Base-by-base conservation (phyloP, 2,329 filamentous ascomycete genomes). In the Elsinoe necatrix region DNA sequence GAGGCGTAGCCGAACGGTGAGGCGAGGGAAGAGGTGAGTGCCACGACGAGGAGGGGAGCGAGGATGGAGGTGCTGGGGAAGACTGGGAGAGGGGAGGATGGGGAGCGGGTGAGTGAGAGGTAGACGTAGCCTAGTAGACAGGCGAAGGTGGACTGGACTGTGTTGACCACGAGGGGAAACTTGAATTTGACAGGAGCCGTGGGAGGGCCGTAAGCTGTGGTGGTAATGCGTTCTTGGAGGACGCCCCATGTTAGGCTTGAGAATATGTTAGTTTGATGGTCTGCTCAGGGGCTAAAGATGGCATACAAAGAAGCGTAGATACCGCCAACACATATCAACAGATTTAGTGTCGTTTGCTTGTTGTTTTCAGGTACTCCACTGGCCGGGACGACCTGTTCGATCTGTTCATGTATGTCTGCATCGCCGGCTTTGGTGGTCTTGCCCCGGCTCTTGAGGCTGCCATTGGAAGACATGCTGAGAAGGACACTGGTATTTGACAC, bases 141-240 rank as follows among this genome's bases (percentile, higher is more conserved):
- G 14, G 92, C 92, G 70, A 96, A 92, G 65, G 85, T 75, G 34
- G 92, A 95, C 73, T 98, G 93, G 60, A 97, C 84, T 4, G 93
- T 97, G 74, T 97, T 96, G 65, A 98, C 84, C 70, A 97, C 92
- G 66, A 98, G 85, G 57, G 93, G 87, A 72, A 90, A 96, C 62
- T 86, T 89, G 80, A 95, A 98, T 64, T 88, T 83, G 70, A 95
- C 71, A 21, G 81, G 82, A 27, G 75, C 68, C 20, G 78, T 71
- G 3, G 70, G 67, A 11, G 84, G 74, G 58, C 86, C 86, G 72
- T 97, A 93, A 6, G 83, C 80, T 9, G 90, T 97, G 12, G 93
- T 98, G 25, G 93, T 97, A 67, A 98, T 89, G 66, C 93, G 90
- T 73, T 98, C 93, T 78, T 98, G 93, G 60, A 98, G 86, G 62